These are phyloP conservation scores for Aphanomyces invadans DNA, from an alignment of 352 stramenopile genomes.

Conservation along the genomic window DNA sequence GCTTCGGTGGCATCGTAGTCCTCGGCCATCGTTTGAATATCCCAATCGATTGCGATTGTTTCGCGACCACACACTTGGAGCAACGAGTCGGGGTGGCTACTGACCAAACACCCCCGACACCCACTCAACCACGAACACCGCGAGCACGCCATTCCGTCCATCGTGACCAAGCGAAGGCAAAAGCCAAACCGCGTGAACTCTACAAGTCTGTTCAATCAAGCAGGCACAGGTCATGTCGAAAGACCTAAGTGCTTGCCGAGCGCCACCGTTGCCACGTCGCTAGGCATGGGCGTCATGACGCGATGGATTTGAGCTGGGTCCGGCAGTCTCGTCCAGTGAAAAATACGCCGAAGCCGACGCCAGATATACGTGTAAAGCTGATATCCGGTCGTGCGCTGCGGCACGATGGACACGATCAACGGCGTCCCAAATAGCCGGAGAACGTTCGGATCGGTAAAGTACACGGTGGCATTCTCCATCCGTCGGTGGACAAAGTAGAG, in stretches of 20 bases:
- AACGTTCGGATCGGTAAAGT: conserved; percentile 72
- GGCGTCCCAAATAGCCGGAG: conserved; percentile 73
- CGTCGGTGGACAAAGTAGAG: conserved; percentile 78
- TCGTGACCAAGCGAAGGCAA: conserved; percentile 73
- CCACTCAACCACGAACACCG: conserved; percentile 83
- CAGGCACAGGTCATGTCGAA: background rate
- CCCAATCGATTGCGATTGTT: conserved; percentile 86
- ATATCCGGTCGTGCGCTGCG: conserved; percentile 52
- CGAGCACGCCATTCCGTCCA: conserved; percentile 72
- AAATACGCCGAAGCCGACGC: conserved; percentile 70
- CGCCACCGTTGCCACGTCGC: conserved; percentile 48
- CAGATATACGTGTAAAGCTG: conserved; percentile 74
- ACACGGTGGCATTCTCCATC: conserved; percentile 71
- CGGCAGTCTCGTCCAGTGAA: conserved; percentile 68
- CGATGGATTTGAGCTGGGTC: conserved; percentile 25
- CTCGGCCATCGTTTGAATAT: conserved; percentile 78
- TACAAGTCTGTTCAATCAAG: background rate
- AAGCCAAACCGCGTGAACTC: conserved; percentile 60
- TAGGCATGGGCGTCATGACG: background rate
- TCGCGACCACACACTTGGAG: conserved; percentile 59
- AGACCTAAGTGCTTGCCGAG: conserved; percentile 48
- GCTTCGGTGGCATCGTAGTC: conserved; percentile 82
- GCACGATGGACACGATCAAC: conserved; percentile 60
- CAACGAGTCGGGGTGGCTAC: conserved; percentile 38
- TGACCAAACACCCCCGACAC: conserved; percentile 76